Base-by-base conservation (phyloP, 106 monocot species). In the Apostasia shenzhenica region DNA sequence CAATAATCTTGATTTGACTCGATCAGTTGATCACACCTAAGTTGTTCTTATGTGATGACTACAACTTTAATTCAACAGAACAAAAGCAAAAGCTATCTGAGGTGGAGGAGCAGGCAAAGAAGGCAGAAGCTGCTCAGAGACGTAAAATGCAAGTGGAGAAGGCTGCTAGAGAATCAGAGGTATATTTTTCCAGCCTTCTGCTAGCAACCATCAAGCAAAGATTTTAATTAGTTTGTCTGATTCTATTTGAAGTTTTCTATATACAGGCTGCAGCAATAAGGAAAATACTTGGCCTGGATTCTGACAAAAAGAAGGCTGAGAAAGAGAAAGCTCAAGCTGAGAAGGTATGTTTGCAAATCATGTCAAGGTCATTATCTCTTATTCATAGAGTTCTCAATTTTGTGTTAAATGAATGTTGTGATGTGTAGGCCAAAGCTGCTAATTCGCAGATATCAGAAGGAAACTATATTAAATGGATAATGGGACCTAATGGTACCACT, bases 101-200 rank as follows among this genome's bases (percentile, higher is more conserved):
- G 69, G 81, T 88, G 61, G 95, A 95, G 73, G 82, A 81, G 78
- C 91, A 91, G 77, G 84, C 89, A 42, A 97, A 85, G 78, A 92
- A 89, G 68, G 91, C 91, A 2, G 95, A 95, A 71, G 88, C 88
- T 56, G 89, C 91, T 49, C 91, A 88, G 54, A 82, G 95, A 72
- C 81, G 95, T 53, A 91, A 82, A 63, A 73, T 95, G 84, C 95
- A 91, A 89, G 91, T 92, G 13, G 95, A 95, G 72, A 95, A 97
- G 62, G 85, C 86, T 43, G 80, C 75, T 63, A 86, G 72, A 43
- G 95, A 97, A 76, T 76, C 82, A 48, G 82, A 91, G 95, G 95
- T 95, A 12, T 9, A 12, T 61, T 1, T 38, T 12, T 72, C 59
- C 6, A 9, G 9, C 58, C 48, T n/a, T 9, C 38, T 43, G 5